Evolutionary conservation across 139 green algal genomes (phyloP).

Genomic region (Zygnema circumcarinatum): DNA sequence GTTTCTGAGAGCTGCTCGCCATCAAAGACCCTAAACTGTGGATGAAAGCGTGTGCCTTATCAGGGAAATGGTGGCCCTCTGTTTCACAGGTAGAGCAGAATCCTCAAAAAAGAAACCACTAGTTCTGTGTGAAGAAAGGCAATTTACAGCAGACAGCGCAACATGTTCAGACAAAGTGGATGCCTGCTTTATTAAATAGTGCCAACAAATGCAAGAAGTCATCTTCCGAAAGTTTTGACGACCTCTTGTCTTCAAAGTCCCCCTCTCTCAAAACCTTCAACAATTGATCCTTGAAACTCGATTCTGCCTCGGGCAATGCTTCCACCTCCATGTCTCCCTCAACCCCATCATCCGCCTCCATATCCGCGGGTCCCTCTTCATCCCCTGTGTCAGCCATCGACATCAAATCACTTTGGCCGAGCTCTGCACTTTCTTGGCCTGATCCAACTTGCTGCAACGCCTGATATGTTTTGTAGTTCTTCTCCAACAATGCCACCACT

Average conservation of each 20-base stretch:
- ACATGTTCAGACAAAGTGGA: constrained; percentile 88
- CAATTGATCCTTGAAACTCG: neutral
- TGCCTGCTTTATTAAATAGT: constrained; percentile 87
- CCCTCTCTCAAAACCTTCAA: constrained; percentile 72
- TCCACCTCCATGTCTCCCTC: constrained; percentile 57
- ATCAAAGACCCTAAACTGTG: too few relatives aligned
- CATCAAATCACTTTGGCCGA: neutral
- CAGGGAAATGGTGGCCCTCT: too few relatives aligned
- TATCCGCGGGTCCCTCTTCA: constrained; percentile 39
- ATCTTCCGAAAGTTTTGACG: constrained; percentile 93
- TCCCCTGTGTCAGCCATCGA: neutral
- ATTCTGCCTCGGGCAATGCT: constrained; percentile 1
- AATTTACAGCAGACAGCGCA: too few relatives aligned
- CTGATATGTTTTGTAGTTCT: constrained; percentile 64
- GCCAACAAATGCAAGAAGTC: constrained; percentile 92
- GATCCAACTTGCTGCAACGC: constrained; percentile 11
- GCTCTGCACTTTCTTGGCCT: neutral
- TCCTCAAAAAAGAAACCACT: too few relatives aligned
- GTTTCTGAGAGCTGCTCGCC: too few relatives aligned
- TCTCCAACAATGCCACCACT: constrained; percentile 67
- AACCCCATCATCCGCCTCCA: constrained; percentile 34
- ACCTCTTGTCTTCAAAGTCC: constrained; percentile 78
- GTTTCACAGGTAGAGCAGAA: too few relatives aligned
- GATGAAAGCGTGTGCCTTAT: too few relatives aligned
- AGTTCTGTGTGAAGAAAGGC: too few relatives aligned